These are phyloP conservation scores for Ceratobasidium papillatum DNA, from an alignment of 1,284 basidiomycete species.

Conservation along the genomic window DNA sequence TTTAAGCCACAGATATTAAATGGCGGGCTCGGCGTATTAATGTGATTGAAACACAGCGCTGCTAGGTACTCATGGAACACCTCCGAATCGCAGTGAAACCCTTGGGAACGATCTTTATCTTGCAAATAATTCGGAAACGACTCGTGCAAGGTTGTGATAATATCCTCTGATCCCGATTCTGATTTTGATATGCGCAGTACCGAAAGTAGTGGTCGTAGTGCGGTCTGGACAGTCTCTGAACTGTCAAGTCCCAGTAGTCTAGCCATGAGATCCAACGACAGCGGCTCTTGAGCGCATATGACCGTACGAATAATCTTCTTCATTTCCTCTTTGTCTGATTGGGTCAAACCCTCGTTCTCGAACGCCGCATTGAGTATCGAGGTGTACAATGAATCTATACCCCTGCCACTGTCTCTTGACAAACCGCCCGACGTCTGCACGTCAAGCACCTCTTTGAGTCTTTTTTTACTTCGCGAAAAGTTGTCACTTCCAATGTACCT, in stretches of 20 bases:
- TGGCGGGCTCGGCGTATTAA: not conserved
- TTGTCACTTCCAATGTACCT: conserved; percentile 2
- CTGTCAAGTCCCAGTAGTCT: not conserved
- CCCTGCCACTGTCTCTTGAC: not conserved
- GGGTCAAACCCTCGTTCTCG: not conserved
- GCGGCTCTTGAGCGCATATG: conserved; percentile 7
- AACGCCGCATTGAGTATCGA: conserved; percentile 1
- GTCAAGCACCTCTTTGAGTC: not conserved
- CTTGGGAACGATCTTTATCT: not conserved
- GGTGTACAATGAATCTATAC: not conserved
- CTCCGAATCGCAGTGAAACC: not conserved
- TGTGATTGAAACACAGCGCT: not conserved
- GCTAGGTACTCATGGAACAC: not conserved
- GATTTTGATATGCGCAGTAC: not conserved
- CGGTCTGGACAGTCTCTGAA: not conserved
- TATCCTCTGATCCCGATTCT: no score
- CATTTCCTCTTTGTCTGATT: not conserved
- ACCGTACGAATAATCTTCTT: not conserved
- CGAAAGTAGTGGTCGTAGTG: conserved; percentile 6
- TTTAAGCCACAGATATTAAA: not conserved
- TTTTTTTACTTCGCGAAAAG: not conserved
- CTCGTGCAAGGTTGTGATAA: not conserved
- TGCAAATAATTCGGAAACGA: conserved; percentile 10
- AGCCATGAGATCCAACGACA: not conserved
- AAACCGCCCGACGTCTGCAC: not conserved